Evolutionary conservation across 345 rosid genomes (phyloP).

Genomic region (Bretschneidera sinensis): DNA sequence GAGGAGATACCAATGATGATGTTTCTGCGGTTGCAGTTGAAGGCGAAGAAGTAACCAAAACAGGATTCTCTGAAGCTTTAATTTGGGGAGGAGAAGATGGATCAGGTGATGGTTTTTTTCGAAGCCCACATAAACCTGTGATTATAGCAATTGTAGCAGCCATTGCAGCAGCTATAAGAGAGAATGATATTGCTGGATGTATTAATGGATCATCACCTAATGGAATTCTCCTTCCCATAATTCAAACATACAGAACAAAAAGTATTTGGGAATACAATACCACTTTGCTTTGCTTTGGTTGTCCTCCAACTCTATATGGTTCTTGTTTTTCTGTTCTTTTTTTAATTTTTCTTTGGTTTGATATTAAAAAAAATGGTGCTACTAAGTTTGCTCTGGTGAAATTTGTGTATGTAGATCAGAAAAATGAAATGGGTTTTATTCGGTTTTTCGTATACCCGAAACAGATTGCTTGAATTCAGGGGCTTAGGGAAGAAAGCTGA

Average conservation of each 20-base stretch:
- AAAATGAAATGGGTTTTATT: neutral
- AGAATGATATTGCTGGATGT: constrained; percentile 14
- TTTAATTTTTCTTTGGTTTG: neutral
- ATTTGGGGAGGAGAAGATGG: constrained; percentile 2
- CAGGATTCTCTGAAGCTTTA: neutral
- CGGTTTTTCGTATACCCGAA: constrained; percentile 3
- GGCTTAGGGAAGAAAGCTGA: constrained; percentile 5
- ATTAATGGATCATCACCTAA: constrained; percentile 3
- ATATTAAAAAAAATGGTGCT: neutral
- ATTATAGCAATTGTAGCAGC: constrained; percentile 31
- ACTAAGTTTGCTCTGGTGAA: no score
- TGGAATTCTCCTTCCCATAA: constrained; percentile 39
- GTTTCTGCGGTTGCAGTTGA: neutral
- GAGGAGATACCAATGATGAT: neutral
- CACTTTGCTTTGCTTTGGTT: neutral
- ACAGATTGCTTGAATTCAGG: constrained; percentile 27
- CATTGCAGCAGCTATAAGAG: constrained; percentile 25
- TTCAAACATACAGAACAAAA: neutral
- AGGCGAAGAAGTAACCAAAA: neutral
- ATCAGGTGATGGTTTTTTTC: constrained; percentile 15
- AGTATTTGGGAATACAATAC: neutral
- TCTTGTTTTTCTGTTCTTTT: neutral
- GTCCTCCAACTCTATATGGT: neutral
- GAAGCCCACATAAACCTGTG: constrained; percentile 40
- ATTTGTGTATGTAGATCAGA: neutral